Evolutionary conservation across 1,139 yeast genomes (phyloP).

Genomic region (Geotrichum phurueaensis): DNA sequence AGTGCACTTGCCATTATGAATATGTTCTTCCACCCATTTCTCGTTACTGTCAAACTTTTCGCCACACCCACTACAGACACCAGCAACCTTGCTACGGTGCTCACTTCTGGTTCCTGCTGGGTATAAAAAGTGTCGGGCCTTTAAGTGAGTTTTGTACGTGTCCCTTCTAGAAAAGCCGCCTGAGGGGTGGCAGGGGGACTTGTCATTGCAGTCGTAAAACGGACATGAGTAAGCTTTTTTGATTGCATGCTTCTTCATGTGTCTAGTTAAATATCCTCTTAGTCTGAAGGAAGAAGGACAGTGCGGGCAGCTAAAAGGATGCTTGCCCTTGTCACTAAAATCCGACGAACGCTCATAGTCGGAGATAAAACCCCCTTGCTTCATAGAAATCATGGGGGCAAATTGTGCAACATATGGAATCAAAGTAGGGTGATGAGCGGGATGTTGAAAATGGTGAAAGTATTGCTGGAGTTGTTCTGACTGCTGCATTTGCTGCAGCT

Average conservation of each 20-base stretch:
- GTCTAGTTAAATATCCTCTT: conserved; percentile 88
- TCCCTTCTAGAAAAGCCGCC: conserved; percentile 96
- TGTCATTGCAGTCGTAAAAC: conserved; percentile 46
- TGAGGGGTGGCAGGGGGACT: conserved; percentile 66
- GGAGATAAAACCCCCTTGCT: background rate
- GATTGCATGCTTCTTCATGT: conserved; percentile 80
- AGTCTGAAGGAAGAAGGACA: conserved; percentile 79
- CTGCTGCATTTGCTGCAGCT: background rate
- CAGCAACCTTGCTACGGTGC: conserved; percentile 60
- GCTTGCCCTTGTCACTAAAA: background rate
- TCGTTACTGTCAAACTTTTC: conserved; percentile 68
- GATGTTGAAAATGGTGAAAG: background rate
- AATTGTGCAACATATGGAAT: background rate
- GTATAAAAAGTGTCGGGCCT: conserved; percentile 83
- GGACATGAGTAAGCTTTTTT: conserved; percentile 90
- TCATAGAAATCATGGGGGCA: background rate
- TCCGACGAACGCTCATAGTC: background rate
- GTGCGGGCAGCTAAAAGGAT: conserved; percentile 45
- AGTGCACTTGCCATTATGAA: conserved; percentile 70
- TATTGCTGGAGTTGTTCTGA: background rate
- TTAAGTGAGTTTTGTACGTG: conserved; percentile 89
- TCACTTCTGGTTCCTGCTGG: conserved; percentile 79
- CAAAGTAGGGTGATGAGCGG: background rate
- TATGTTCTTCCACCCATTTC: conserved; percentile 84
- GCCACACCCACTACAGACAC: conserved; percentile 80